Evolutionary conservation across 805 yeast species (phyloP), one percentile per base, ranked within the genome.

Genomic region (Hanseniaspora opuntiae): DNA sequence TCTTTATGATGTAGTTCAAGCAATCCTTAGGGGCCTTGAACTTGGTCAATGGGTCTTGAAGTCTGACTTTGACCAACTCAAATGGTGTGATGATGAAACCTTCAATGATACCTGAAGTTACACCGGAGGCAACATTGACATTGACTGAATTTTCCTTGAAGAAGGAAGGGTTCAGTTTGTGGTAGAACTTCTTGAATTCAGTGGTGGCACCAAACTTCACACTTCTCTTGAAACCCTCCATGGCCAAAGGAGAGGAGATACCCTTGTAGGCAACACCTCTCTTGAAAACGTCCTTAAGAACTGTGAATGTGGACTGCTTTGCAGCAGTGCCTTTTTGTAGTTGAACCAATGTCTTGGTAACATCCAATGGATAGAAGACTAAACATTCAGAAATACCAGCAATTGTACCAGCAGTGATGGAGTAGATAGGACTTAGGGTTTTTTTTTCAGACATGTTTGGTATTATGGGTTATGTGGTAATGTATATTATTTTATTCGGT

Each of bases 211-310:
- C 97, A 66, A 93, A 93, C 69, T 93, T 93, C 59, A 96, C 89
- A 41, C 98, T 98, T 73, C 99, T 81, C 75, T 93, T 93, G 59
- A 98, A 98, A 14, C 97, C 98, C 69, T 93, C 99, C 98, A 93
- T 93, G 63, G 93, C 74, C 60, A 93, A 86, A 35, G 99, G 99
- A 24, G 98, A 96, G 32, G 85, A 72, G 62, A 93, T 93, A 59
- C 99, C 99, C 65, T 89, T 81, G 71, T 93, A 93, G 41, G 80
- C 75, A 50, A 98, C 98, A 68, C 93, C 98, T 60, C 78, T 81
- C 62, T 77, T 79, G 61, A 93, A 76, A 61, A 93, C 90, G 69
- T 89, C 88, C 47, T 78, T 81, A 49, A 76, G 72, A 19, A 54
- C 48, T 8, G 46, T 48, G 20, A 48, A 45, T 11, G 65, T 63